Evolutionary conservation across 2,329 filamentous ascomycete genomes (phyloP), one percentile per base, ranked within the genome.

Genomic region (Phyllosticta citrichinensis): DNA sequence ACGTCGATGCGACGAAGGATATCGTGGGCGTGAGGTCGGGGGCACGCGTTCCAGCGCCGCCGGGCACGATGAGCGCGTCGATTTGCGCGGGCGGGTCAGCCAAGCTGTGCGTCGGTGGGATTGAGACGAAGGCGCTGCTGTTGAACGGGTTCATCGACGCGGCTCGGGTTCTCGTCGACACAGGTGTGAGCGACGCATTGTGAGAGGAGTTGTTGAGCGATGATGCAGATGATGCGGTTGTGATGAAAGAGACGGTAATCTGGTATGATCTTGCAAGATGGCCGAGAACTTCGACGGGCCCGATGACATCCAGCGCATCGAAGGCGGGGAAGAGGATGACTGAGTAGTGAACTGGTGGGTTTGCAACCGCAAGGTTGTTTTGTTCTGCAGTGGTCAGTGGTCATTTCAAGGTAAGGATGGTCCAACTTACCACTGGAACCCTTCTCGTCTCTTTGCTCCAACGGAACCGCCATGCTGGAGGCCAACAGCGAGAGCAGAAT

Each of bases 1-100:
- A 82, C n/a, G 70, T 67, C 0, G 70, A 69, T 27, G 68, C 66
- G 52, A 84, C 69, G 63, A 79, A 85, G 1, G 77, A 71, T 2
- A 81, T 70, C 0, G 78, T 71, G 0, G 74, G 69, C 11, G 68
- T 64, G 0, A 71, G 66, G 10, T 67, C 66, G 22, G 70, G 68
- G 12, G 68, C 66, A 24, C 75, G 61, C 25, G 69, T 75, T 0
- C 85, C 86, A 0, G 74, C 58, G 0, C 87, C 86, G 1, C 87
- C 86, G 0, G 87, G 87, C 8, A 89, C 71, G n/a, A 90, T 70
- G 20, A 89, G 75, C 3, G 88, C 81, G 53, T 88, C 83, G 4
- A 87, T 71, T 4, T 76, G 75, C 0, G 67, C 63, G 0, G 80
- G 80, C 1, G 78, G 75, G 4, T 76, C 71, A 52, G 72, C 75